Evolutionary conservation across 2,329 filamentous ascomycete genomes (phyloP), one percentile per base, ranked within the genome.

Genomic region (Ophiostoma ulmi): DNA sequence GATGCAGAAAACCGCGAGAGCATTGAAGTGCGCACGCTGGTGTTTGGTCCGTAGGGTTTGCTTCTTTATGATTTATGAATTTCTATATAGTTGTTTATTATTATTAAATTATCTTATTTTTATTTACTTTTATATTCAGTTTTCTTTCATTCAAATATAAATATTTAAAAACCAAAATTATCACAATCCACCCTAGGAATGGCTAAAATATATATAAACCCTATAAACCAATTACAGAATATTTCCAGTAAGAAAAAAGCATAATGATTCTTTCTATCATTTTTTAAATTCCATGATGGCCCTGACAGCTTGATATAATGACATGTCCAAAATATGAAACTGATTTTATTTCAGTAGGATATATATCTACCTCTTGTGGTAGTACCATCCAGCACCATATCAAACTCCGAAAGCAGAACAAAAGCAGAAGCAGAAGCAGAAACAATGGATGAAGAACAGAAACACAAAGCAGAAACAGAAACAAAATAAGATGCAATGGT

Each of bases 11-110:
- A 86, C 0, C 85, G 93, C 74, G 91, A 97, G 83, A 97, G 93
- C 78, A 97, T 97, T 77, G 94, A 97, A 80, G 91, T 97, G 20
- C 85, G 94, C 75, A 89, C 91, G 48, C 82, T 97, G 78, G 91
- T 97, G 0, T 97, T 97, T 83, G 91, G 90, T 0, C 82, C 84
- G 17, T 86, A 73, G 80, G 8, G 26, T 5, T 39, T 3, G n/a
- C n/a, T 11, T 35, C 1, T 35, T 38, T 55, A 26, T 20, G 26
- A 5, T 5, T 22, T 26, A 10, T 10, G 20, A 22, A 22, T 8
- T 22, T 22, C 14, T 22, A 10, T 22, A 5, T 11, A 8, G 8
- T 55, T 22, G 10, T 55, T 55, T 22, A 8, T 11, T 1, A 22
- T 11, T 22, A 22, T 8, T 26, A 10, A 22, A 17, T 8, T 22